These are phyloP conservation scores for Talaromyces pinophilus DNA, from an alignment of 2,329 filamentous ascomycete genomes.

Conservation along the genomic window DNA sequence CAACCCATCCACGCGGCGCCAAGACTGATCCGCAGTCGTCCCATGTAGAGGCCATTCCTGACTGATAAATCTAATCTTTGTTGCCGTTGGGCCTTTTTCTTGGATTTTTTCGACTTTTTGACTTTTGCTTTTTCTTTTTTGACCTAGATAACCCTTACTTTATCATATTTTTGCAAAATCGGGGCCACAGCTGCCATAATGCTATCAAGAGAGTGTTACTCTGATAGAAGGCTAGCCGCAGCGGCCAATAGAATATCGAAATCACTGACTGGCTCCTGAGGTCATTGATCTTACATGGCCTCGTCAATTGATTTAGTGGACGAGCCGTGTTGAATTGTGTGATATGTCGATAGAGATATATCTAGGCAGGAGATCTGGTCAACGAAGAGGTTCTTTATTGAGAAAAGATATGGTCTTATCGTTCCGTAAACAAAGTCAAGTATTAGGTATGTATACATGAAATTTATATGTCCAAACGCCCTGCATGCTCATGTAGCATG, in stretches of 20 bases:
- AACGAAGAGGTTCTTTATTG: neutral
- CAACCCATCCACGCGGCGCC: constrained; percentile 14
- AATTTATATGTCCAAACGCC: constrained; percentile 23
- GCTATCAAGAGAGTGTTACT: too few relatives aligned
- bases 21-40: constrained; percentile 16
- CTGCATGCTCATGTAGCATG: constrained; percentile 14
- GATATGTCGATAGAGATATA: neutral
- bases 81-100: too few relatives aligned
- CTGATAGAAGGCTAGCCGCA: neutral
- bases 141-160: too few relatives aligned
- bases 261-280: neutral
- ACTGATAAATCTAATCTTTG: too few relatives aligned
- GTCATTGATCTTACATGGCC: neutral
- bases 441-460: constrained; percentile 21
- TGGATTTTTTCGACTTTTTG: too few relatives aligned
- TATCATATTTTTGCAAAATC: too few relatives aligned
- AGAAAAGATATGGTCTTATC: neutral
- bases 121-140: too few relatives aligned
- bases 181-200: too few relatives aligned
- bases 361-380: neutral
- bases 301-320: neutral
- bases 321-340: neutral
- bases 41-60: neutral
- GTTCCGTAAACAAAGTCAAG: constrained; percentile 13
- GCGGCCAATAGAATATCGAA: neutral